Conservation (phyloP, 148 eudicot species). For the Rhododendron simsii region DNA sequence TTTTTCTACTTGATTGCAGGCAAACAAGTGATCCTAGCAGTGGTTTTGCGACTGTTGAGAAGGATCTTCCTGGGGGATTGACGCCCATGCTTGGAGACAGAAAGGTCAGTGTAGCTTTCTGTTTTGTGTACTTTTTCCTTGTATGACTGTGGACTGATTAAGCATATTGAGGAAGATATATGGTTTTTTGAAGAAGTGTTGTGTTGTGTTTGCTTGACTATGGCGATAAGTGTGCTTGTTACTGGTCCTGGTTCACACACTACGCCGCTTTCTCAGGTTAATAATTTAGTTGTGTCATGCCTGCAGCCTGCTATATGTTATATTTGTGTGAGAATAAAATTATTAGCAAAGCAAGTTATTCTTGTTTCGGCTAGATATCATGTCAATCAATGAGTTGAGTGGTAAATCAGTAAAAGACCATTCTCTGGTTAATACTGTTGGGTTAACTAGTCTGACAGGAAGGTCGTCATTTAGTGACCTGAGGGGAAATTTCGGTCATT, state of each 20-base stretch:
- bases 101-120: conserved; percentile 48
- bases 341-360: not conserved
- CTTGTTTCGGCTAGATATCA: not conserved
- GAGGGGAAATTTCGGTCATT: not conserved
- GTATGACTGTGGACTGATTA: not conserved
- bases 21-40: conserved; percentile 93
- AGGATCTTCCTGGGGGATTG: conserved; percentile 81
- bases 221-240: not conserved
- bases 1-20: conserved; percentile 31
- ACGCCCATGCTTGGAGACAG: conserved; percentile 98
- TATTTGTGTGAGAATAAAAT: not conserved
- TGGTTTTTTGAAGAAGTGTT: not conserved
- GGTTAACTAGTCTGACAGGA: not conserved
- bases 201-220: not conserved
- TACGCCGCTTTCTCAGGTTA: not conserved
- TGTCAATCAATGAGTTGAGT: not conserved
- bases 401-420: not conserved
- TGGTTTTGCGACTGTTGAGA: conserved; percentile 94
- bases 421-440: not conserved
- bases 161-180: not conserved
- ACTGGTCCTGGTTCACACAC: not conserved
- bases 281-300: not conserved
- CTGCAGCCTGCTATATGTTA: not conserved
- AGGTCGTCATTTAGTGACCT: not conserved
- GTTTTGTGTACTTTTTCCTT: not conserved